These are phyloP conservation scores for Geotrichum histeridarum DNA, from an alignment of 1,139 yeast genomes.

Conservation along the genomic window DNA sequence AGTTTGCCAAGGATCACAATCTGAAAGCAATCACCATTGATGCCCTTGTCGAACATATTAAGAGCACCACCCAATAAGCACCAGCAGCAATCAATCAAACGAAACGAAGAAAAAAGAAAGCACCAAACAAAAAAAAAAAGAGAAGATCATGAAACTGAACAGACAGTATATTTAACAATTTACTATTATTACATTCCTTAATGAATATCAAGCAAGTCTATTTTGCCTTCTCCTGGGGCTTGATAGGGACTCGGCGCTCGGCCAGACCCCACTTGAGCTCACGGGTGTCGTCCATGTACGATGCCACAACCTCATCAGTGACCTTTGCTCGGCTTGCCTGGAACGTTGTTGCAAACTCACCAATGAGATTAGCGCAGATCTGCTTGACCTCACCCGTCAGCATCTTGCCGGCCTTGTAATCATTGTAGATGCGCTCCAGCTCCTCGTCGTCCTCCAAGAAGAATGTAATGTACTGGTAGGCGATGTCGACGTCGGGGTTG, in stretches of 20 bases:
- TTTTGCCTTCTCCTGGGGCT: conserved; percentile 40
- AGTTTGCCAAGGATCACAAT: conserved; percentile 57
- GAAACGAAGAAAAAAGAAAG: not conserved
- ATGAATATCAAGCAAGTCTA: conserved; percentile 4
- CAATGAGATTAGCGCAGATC: conserved; percentile 73
- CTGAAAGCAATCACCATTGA: conserved; percentile 79
- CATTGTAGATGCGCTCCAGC: conserved; percentile 55
- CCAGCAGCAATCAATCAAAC: not conserved
- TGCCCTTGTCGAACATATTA: conserved; percentile 57
- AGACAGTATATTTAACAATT: not conserved
- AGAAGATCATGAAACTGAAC: not conserved
- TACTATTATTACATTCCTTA: not conserved
- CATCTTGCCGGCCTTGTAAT: conserved; percentile 74
- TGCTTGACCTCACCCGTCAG: conserved; percentile 93
- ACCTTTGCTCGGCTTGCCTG: conserved; percentile 71
- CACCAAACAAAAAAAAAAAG: not conserved
- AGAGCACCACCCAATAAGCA: conserved; percentile 8
- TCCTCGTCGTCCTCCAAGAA: conserved; percentile 84
- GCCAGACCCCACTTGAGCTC: conserved; percentile 65
- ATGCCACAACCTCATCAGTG: conserved; percentile 58
- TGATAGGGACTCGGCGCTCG: conserved; percentile 66
- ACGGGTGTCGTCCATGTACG: conserved; percentile 76
- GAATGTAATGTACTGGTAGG: conserved; percentile 87
- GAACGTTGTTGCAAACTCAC: conserved; percentile 70
- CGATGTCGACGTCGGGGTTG: conserved; percentile 91